phyloP scores from a whole-genome alignment of 192 early-diverging fungal genomes.

The Linnemannia hyalina region DNA sequence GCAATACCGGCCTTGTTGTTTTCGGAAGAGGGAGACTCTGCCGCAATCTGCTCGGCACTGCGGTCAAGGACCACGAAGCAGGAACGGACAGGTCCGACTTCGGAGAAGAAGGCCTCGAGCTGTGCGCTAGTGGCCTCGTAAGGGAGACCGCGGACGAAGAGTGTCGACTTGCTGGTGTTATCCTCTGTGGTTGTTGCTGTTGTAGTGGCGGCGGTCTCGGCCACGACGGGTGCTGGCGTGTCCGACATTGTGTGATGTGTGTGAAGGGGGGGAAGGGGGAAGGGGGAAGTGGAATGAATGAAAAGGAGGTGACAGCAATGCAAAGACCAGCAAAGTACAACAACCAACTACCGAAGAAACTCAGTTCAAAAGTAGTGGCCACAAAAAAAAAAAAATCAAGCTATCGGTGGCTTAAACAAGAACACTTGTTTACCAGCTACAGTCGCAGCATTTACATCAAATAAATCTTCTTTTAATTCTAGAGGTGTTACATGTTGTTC shows the following conservation, averaged over 20 bases:
- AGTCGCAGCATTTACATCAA: background rate
- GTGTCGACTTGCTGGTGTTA: constrained; percentile 64
- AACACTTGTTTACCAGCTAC: background rate
- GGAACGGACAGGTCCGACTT: constrained; percentile 88
- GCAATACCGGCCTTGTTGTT: constrained; percentile 30
- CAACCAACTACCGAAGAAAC: background rate
- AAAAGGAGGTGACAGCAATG: constrained; percentile 1
- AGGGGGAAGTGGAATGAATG: background rate
- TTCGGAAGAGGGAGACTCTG: constrained; percentile 14
- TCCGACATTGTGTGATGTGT: constrained; percentile 37
- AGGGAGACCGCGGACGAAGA: constrained; percentile 93
- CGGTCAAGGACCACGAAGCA: constrained; percentile 88
- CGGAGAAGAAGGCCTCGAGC: constrained; percentile 90
- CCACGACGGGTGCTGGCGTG: constrained; percentile 31
- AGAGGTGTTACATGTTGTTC: constrained; percentile 69
- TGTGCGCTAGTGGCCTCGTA: constrained; percentile 83
- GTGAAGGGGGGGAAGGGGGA: background rate
- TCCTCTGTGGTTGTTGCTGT: constrained; percentile 22
- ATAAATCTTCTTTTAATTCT: constrained; percentile 1
- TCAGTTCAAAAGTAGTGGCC: background rate
- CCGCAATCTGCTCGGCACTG: constrained; percentile 35
- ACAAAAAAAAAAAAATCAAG: constrained; percentile 30
- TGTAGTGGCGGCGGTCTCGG: constrained; percentile 19
- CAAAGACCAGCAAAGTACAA: background rate
- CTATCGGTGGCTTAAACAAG: background rate